Percentiles rank a stretch among this genome's conserved stretches.
These are phyloP conservation scores for Malus asiatica DNA, from an alignment of 306 rosid species.

Conservation along the genomic window DNA sequence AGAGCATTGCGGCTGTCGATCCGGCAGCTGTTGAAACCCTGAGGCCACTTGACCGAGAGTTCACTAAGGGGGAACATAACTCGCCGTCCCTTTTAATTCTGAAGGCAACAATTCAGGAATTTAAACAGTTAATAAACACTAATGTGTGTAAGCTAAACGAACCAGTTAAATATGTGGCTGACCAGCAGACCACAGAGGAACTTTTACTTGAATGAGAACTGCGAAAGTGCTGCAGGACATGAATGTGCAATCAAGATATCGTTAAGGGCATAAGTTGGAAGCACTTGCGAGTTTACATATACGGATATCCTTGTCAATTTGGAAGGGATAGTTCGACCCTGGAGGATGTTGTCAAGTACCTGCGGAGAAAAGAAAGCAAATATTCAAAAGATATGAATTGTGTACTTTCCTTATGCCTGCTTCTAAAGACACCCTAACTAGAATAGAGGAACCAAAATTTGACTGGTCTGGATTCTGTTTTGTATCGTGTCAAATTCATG, in stretches of 20 bases:
- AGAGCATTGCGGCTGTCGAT: conserved; percentile 89
- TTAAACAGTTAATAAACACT: not conserved
- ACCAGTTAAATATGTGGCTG: not conserved
- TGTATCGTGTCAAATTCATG: not conserved
- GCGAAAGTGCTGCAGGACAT: conserved; percentile 82
- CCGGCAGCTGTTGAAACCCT: conserved; percentile 89
- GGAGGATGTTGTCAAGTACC: conserved; percentile 63
- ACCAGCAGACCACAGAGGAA: not conserved
- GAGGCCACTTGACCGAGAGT: conserved; percentile 80
- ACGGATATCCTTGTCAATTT: conserved; percentile 51
- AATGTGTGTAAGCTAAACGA: not conserved
- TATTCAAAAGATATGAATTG: not conserved
- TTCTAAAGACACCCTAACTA: not conserved
- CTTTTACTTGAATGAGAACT: conserved; percentile 69
- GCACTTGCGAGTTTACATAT: conserved; percentile 37
- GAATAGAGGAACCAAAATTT: not conserved
- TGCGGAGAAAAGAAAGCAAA: conserved; percentile 21
- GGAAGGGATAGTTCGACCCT: conserved; percentile 47
- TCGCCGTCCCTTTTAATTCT: conserved; percentile 50
- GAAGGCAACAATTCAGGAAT: conserved; percentile 16
- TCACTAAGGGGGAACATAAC: conserved; percentile 39
- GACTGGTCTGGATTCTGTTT: not conserved
- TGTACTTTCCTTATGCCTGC: not conserved
- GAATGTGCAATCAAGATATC: conserved; percentile 80
- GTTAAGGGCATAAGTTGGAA: conserved; percentile 69